phyloP scores from a whole-genome alignment of 192 early-diverging fungal species.

The Endogone sp. region DNA sequence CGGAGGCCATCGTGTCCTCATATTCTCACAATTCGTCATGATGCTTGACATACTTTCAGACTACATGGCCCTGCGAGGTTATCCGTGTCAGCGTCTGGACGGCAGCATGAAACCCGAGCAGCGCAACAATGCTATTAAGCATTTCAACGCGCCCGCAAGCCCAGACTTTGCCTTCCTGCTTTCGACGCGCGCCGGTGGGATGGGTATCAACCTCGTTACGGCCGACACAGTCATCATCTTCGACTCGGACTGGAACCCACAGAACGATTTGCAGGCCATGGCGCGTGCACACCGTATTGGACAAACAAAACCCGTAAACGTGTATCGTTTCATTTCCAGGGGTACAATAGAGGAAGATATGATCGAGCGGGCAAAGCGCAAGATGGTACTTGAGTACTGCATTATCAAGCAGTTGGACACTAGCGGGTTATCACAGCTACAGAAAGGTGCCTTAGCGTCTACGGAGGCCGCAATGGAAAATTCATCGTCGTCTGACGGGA shows the following conservation, averaged over 20 bases:
- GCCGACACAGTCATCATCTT: slow-evolving; percentile 77
- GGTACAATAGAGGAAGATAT: slow-evolving; percentile 99
- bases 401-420: slow-evolving; percentile 93
- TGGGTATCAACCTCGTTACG: slow-evolving; percentile 77
- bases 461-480: slow-evolving; percentile 11
- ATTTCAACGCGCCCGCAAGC: slow-evolving; percentile 88
- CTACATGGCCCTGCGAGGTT: slow-evolving; percentile 50
- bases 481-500: slow-evolving; percentile 12
- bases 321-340: slow-evolving; percentile 96
- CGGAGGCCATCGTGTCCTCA: slow-evolving; percentile 66
- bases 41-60: slow-evolving; percentile 80
- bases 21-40: slow-evolving; percentile 87
- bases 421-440: slow-evolving; percentile 19
- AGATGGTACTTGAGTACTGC: slow-evolving; percentile 99
- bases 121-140: slow-evolving; percentile 70
- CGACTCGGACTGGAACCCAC: slow-evolving; percentile 85
- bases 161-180: slow-evolving; percentile 58
- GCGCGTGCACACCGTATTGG: slow-evolving; percentile 85
- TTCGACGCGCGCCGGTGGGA: slow-evolving; percentile 77
- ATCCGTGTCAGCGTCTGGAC: slow-evolving; percentile 60
- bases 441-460: slow-evolving; percentile 33
- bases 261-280: slow-evolving; percentile 80
- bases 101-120: slow-evolving; percentile 65
- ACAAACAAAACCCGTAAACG: slow-evolving; percentile 95
- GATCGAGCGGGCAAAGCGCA: slow-evolving; percentile 96